Evolutionary conservation across 192 early-diverging fungal species (phyloP).

Genomic region (Jimgerdemannia lactiflua): DNA sequence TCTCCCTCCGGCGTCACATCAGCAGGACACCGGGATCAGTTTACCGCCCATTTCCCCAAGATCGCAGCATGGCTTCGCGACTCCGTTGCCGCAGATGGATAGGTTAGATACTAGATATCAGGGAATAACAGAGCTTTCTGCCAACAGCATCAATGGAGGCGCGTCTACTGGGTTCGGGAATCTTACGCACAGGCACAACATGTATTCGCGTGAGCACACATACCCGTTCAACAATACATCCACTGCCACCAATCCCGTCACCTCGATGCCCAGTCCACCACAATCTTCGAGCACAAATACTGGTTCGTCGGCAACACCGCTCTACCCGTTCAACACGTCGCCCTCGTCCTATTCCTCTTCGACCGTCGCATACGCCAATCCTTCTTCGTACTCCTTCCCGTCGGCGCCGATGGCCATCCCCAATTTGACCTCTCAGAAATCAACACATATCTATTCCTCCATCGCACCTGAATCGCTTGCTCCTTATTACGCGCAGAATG

Average conservation of each 20-base stretch:
- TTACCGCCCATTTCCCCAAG: not conserved
- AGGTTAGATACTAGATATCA: not conserved
- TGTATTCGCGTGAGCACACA: not conserved
- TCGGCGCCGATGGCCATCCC: not conserved
- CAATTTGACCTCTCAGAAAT: not conserved
- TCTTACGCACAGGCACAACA: not conserved
- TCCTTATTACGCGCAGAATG: not conserved
- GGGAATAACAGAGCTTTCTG: not conserved
- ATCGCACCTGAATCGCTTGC: not conserved
- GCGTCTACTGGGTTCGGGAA: not conserved
- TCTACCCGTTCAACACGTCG: not conserved
- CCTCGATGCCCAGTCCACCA: not conserved
- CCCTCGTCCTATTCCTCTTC: not conserved
- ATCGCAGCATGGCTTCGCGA: not conserved
- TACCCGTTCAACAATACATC: not conserved
- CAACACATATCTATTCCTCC: not conserved
- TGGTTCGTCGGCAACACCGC: not conserved
- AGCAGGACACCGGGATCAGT: not conserved
- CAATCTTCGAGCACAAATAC: not conserved
- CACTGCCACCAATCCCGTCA: not conserved
- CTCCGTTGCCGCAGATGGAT: not conserved
- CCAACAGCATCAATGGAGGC: not conserved
- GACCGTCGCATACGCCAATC: not conserved
- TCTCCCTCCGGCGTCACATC: constrained; percentile 12
- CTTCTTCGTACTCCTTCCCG: not conserved